Evolutionary conservation across 768 basidiomycete genomes (phyloP).

Genomic region (Leccinum longicurvipes): DNA sequence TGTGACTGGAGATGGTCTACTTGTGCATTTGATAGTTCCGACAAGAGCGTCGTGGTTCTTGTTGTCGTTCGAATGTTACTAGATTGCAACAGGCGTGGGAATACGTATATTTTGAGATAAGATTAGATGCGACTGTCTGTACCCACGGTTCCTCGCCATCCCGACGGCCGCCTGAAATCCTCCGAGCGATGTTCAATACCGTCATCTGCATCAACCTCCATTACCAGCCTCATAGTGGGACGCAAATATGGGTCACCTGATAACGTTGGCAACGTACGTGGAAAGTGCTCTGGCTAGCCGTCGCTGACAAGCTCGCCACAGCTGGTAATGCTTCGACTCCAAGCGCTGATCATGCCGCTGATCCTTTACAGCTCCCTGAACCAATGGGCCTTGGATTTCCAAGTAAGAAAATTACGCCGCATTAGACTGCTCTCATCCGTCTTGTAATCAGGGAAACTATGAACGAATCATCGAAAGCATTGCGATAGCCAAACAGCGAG

Average conservation of each 20-base stretch:
- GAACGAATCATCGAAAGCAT: conserved; percentile 90
- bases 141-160: background rate
- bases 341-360: conserved; percentile 3
- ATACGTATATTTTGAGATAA: background rate
- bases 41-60: background rate
- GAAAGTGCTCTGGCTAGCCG: background rate
- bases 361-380: conserved; percentile 70
- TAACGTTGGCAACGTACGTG: conserved; percentile 83
- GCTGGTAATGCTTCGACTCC: conserved; percentile 21
- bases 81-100: background rate
- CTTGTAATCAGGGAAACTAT: conserved; percentile 71
- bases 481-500: conserved; percentile 78
- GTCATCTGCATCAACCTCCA: background rate
- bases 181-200: background rate
- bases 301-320: conserved; percentile 6
- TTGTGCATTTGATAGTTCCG: background rate
- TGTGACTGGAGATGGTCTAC: background rate
- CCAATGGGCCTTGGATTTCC: conserved; percentile 96
- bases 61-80: background rate
- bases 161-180: background rate
- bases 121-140: conserved; percentile 10
- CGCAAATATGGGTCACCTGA: conserved; percentile 69
- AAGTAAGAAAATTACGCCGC: conserved; percentile 45
- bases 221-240: background rate
- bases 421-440: background rate